Evolutionary conservation across 2,329 filamentous ascomycete genomes (phyloP).

Genomic region (Curvularia hawaiiensis): DNA sequence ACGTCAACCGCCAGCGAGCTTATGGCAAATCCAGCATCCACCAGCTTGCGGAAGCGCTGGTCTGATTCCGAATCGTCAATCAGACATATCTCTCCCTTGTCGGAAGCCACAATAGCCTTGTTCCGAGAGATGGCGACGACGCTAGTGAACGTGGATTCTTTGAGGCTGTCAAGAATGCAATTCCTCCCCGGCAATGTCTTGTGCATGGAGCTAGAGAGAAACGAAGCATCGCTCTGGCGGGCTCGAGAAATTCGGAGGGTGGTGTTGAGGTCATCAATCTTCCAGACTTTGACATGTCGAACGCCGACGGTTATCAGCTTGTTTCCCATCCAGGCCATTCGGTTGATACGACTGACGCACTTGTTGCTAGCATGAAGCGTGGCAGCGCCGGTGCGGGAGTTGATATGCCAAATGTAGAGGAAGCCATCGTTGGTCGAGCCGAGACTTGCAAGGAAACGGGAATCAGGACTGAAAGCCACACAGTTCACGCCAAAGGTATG

Average conservation of each 20-base stretch:
- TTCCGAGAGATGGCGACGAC: constrained; percentile 73
- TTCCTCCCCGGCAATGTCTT: constrained; percentile 85
- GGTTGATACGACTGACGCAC: constrained; percentile 83
- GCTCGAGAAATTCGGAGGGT: constrained; percentile 52
- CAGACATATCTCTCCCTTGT: constrained; percentile 87
- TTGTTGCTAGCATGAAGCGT: constrained; percentile 86
- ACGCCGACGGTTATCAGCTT: constrained; percentile 85
- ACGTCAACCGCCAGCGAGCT: constrained; percentile 67
- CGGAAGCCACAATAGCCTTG: constrained; percentile 82
- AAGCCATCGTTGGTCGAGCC: constrained; percentile 92
- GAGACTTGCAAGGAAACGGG: constrained; percentile 83
- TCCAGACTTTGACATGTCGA: constrained; percentile 93
- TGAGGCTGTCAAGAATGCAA: constrained; percentile 78
- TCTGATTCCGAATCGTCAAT: constrained; percentile 77
- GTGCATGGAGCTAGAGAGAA: constrained; percentile 49
- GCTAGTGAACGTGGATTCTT: constrained; percentile 84
- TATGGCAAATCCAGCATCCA: constrained; percentile 70
- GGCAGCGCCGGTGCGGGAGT: constrained; percentile 78
- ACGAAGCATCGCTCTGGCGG: constrained; percentile 47
- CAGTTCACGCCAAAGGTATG: constrained; percentile 89
- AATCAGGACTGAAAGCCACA: constrained; percentile 88
- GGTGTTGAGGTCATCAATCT: constrained; percentile 69
- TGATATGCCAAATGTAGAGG: constrained; percentile 87
- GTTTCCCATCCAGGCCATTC: constrained; percentile 89
- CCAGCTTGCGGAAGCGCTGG: constrained; percentile 71